These are phyloP conservation scores for Letharia columbiana DNA, from an alignment of 495 filamentous ascomycete genomes.

Conservation along the genomic window DNA sequence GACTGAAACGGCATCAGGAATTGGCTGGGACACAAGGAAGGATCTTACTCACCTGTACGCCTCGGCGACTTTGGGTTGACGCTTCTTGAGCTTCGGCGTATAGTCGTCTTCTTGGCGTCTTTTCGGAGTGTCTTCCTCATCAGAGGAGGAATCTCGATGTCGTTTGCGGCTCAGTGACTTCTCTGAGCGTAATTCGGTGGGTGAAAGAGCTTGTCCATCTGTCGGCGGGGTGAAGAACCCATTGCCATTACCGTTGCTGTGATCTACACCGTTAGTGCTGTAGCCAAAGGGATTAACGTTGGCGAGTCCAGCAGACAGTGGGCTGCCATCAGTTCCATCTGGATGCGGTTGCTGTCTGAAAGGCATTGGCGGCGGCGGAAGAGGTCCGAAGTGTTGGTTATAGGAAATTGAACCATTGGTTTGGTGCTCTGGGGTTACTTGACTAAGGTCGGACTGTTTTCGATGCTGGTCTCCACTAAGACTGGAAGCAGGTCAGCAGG, in stretches of 20 bases:
- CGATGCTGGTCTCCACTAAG: neutral
- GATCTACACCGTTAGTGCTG: slow-evolving; percentile 2
- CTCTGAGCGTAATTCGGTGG: slow-evolving; percentile 19
- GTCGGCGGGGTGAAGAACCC: slow-evolving; percentile 3
- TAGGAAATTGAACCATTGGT: neutral
- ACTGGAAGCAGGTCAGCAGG: neutral
- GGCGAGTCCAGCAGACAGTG: slow-evolving; percentile 12
- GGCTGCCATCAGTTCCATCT: slow-evolving; percentile 15
- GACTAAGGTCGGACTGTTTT: neutral
- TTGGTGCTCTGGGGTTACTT: neutral
- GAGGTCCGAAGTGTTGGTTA: slow-evolving; percentile 6
- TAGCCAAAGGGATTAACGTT: slow-evolving; percentile 8
- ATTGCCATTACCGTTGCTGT: slow-evolving; percentile 11
- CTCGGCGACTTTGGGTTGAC: slow-evolving; percentile 26
- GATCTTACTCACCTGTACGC: slow-evolving; percentile 24
- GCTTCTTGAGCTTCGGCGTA: slow-evolving; percentile 25
- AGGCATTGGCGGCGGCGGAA: slow-evolving; percentile 20
- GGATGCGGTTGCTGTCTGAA: slow-evolving; percentile 14
- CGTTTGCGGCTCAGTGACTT: slow-evolving; percentile 19
- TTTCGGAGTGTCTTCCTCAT: slow-evolving; percentile 21
- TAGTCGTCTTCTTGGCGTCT: slow-evolving; percentile 27
- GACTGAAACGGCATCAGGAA: slow-evolving; percentile 24
- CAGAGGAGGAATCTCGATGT: slow-evolving; percentile 19
- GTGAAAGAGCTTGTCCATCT: slow-evolving; percentile 17
- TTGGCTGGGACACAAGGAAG: neutral